Evolutionary conservation across 225 moss, liverwort and hornwort species (phyloP), one percentile per base, ranked within the genome.

Genomic region (Bryum argenteum): DNA sequence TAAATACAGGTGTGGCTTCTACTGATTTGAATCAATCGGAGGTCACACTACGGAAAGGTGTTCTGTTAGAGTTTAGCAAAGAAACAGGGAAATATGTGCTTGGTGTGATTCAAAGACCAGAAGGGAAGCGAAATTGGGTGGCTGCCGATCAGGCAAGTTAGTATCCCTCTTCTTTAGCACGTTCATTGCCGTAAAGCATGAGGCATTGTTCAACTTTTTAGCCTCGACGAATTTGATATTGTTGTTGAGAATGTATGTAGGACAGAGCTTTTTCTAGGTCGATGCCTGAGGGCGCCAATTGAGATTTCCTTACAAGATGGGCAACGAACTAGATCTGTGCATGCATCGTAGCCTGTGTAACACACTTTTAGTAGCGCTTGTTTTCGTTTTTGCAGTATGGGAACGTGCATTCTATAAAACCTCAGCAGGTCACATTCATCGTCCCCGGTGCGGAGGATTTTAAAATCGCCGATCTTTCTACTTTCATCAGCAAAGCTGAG

Each of bases 61-160:
- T 88, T 22, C 62, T 98, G 61, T 56, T 98, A 59, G 97, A 98
- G 71, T 92, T 98, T 63, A 78, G 86, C 72, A 92, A 85, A 76
- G 97, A 98, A 75, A 78, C 80, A 73, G 92, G 91, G 18, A 83
- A 84, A 71, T 42, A 76, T 73, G 73, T 92, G 61, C 91, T 98
- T 60, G 90, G 88, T 52, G 97, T 98, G 70, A 84, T 85, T 63
- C 91, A 88, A 75, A 89, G 80, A 70, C 89, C 88, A 67, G 97
- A 94, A 61, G 92, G 91, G 59, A 98, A 94, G 91, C 84, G 70
- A 67, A 98, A 88, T 68, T 98, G 97, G 97, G 74, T 83, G 78
- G 97, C 89, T 55, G 72, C 82, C 19, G 97, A 98, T 75, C 92
- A 94, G 97, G 97, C 90, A 73, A 81, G 79, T 79, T 55, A 23